A percentile compares a stretch with the other conserved stretches of the same genome.
phyloP scores from a whole-genome alignment of 257 asterid genomes.

The Ligustrum vulgare region DNA sequence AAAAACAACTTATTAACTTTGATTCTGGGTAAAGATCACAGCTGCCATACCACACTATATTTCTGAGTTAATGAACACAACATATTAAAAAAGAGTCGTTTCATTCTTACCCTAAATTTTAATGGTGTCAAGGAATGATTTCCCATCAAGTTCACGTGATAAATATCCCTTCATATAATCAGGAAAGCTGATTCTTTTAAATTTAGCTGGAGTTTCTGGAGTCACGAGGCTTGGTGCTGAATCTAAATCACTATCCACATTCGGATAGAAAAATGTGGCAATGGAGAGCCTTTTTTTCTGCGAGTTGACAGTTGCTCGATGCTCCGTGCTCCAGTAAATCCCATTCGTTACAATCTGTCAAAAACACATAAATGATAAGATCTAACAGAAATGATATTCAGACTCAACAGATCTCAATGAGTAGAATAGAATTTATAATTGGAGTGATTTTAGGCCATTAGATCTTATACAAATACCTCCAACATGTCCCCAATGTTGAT shows the following conservation, averaged over 20 bases:
- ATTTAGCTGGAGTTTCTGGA: constrained; percentile 41
- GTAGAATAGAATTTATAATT: background rate
- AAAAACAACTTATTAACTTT: no score
- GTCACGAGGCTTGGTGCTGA: constrained; percentile 46
- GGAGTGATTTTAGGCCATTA: background rate
- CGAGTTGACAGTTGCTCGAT: constrained; percentile 41
- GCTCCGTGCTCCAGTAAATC: constrained; percentile 50
- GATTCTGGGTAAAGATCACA: background rate
- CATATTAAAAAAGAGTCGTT: no score
- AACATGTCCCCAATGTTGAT: constrained; percentile 46
- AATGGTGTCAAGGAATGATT: constrained; percentile 44
- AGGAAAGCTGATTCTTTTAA: constrained; percentile 29
- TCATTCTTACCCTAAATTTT: constrained; percentile 26
- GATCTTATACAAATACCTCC: constrained; percentile 32
- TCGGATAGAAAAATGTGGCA: constrained; percentile 38
- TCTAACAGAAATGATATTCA: background rate
- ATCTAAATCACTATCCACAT: constrained; percentile 24
- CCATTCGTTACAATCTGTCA: constrained; percentile 50
- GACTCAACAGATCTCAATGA: background rate
- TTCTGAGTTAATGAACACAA: background rate
- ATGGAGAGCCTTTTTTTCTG: constrained; percentile 45
- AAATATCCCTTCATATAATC: constrained; percentile 35
- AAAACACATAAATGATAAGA: background rate
- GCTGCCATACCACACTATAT: background rate
- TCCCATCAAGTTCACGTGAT: constrained; percentile 44